These are phyloP conservation scores for Ophiostoma perfectum DNA, from an alignment of 2,329 filamentous ascomycete species.

Conservation along the genomic window DNA sequence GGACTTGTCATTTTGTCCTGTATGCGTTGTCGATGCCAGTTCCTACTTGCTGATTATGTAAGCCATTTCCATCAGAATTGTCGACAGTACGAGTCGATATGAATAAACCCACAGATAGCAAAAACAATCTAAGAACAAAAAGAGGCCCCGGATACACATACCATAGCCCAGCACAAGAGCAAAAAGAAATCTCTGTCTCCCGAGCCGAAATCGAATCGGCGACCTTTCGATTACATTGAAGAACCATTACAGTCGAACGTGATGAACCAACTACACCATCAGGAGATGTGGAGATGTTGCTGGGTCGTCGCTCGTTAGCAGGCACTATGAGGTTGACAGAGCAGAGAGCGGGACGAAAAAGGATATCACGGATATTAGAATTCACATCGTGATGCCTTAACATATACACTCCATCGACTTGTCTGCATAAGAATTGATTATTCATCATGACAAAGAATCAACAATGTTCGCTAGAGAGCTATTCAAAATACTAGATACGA, in stretches of 20 bases:
- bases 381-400: neutral
- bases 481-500: neutral
- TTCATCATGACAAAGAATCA: neutral
- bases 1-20: no score
- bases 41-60: no score
- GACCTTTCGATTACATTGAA: slow-evolving; percentile 17
- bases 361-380: neutral
- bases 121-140: neutral
- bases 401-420: no score
- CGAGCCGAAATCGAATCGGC: slow-evolving; percentile 18
- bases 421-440: neutral
- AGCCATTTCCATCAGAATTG: no score
- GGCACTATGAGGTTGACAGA: no score
- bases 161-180: neutral
- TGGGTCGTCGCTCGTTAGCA: neutral
- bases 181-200: slow-evolving; percentile 14
- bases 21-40: no score
- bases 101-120: neutral
- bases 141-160: neutral
- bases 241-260: slow-evolving; percentile 17
- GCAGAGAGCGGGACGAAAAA: neutral
- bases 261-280: slow-evolving; percentile 18
- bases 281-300: slow-evolving; percentile 11
- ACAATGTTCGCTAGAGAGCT: neutral
- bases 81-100: no score